Evolutionary conservation across 495 filamentous ascomycete species (phyloP), one percentile per base, ranked within the genome.

Genomic region (Aspergillus funiculosus): DNA sequence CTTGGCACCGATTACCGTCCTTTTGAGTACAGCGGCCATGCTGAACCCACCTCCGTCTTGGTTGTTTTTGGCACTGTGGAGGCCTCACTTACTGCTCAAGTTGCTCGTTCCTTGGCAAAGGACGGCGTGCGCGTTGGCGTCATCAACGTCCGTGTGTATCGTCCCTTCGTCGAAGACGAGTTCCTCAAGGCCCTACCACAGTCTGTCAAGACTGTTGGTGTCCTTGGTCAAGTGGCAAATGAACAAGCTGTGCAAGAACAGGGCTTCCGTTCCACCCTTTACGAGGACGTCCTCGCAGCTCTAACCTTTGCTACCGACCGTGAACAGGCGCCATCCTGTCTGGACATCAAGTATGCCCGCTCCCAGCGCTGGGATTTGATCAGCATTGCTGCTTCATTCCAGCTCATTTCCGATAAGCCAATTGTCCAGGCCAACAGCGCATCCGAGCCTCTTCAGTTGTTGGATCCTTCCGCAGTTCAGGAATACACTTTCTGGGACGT

Each of bases 401-500:
- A 87, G 60, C 64, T 76, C 18, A 54, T 78, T 14, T 68, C 71
- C 24, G 73, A 81, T 24, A 74, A 71, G 48, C 78, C 76, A 30
- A 71, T 79, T 29, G 64, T 72, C 36, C 73, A 72, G 48, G 51
- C 54, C 29, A 43, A 58, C 25, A 62, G 59, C 29, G 53, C 59
- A 29, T 35, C 57, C 24, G 57, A 57, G 10, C 53, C 70, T 26
- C 57, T 77, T 41, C 65, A 75, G 50, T 46, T 82, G 27, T 53
- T 80, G 5, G 70, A 72, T 39, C 57, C 64, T 10, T 39, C 63
- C 10, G 54, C 68, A 18, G 79, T 83, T 20, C 74, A 86, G 58
- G 86, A 97, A 57, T 98, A 89, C 71, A 79, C 81, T 15, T 95
- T 98, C 74, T 98, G 90, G 92, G 87, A 96, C 61, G 64, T 85